A percentile compares a stretch with the other conserved stretches of the same genome.
These are phyloP conservation scores for Hysterium pulicare DNA, from an alignment of 2,329 filamentous ascomycete species.

Conservation along the genomic window DNA sequence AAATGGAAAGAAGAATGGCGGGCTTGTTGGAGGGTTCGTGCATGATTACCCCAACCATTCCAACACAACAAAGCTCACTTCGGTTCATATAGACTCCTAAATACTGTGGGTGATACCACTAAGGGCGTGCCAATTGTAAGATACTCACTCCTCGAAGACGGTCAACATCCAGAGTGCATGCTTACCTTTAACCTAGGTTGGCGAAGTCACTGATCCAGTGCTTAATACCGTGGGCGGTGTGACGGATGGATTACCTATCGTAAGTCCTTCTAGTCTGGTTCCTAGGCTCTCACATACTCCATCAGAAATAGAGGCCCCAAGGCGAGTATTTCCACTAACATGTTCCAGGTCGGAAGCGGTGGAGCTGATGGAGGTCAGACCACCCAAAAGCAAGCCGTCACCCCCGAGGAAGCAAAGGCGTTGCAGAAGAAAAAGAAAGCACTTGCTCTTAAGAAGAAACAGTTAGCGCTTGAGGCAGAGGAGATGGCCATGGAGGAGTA, in stretches of 20 bases:
- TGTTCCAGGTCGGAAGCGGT: conserved; percentile 10
- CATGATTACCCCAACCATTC: background rate
- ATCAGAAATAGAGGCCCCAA: too few relatives aligned
- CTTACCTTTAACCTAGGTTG: too few relatives aligned
- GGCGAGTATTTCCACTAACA: background rate
- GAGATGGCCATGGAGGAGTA: conserved; percentile 14
- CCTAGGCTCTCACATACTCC: background rate
- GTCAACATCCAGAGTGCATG: too few relatives aligned
- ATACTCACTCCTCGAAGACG: too few relatives aligned
- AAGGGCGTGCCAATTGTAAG: conserved; percentile 14
- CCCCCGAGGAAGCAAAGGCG: conserved; percentile 7
- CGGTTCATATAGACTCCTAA: conserved; percentile 8
- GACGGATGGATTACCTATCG: conserved; percentile 13
- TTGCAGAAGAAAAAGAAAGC: conserved; percentile 11
- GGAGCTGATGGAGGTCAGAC: conserved; percentile 1
- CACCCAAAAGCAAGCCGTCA: conserved; percentile 4
- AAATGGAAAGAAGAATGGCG: conserved; percentile 5
- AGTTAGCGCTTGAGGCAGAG: conserved; percentile 10
- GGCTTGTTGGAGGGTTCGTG: conserved; percentile 14
- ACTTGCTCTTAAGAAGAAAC: conserved; percentile 8
- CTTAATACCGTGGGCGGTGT: conserved; percentile 14
- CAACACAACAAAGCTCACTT: background rate
- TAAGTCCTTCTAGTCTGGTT: conserved; percentile 2
- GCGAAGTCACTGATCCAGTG: conserved; percentile 12
- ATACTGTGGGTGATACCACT: conserved; percentile 14